Conservation (phyloP, 129 eudicot species). For the Tanacetum coccineum region DNA sequence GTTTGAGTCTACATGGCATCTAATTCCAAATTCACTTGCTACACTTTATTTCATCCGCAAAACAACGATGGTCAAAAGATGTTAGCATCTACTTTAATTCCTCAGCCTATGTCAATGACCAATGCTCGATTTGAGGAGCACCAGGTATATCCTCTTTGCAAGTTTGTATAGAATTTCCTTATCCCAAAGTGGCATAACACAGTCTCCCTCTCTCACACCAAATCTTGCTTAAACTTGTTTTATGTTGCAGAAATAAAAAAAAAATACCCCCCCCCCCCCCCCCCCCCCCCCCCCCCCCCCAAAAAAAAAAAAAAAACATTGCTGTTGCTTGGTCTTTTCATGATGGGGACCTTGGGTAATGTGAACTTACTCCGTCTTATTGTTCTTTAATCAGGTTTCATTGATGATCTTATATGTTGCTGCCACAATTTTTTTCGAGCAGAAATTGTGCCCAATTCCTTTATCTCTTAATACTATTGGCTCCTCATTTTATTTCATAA, state of each 20-base stretch:
- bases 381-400: no score
- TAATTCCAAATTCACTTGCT: background rate
- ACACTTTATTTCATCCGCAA: slow-evolving; percentile 37
- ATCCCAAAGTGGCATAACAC: background rate
- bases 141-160: slow-evolving; percentile 43
- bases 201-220: background rate
- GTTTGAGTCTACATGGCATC: background rate
- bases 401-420: no score
- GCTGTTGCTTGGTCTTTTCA: no score
- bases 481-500: no score
- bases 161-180: background rate
- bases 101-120: slow-evolving; percentile 65
- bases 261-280: no score
- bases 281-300: no score
- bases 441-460: background rate
- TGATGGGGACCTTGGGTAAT: no score
- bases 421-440: no score
- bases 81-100: slow-evolving; percentile 84
- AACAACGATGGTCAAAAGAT: slow-evolving; percentile 79
- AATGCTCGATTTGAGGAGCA: slow-evolving; percentile 75
- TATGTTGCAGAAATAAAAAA: no score
- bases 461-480: no score
- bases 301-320: no score
- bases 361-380: no score
- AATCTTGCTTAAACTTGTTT: slow-evolving; percentile 21